Percentiles rank a stretch among this genome's conserved stretches.
These are phyloP conservation scores for Cyclanthera cordifolia DNA, from an alignment of 306 rosid genomes.

Conservation along the genomic window DNA sequence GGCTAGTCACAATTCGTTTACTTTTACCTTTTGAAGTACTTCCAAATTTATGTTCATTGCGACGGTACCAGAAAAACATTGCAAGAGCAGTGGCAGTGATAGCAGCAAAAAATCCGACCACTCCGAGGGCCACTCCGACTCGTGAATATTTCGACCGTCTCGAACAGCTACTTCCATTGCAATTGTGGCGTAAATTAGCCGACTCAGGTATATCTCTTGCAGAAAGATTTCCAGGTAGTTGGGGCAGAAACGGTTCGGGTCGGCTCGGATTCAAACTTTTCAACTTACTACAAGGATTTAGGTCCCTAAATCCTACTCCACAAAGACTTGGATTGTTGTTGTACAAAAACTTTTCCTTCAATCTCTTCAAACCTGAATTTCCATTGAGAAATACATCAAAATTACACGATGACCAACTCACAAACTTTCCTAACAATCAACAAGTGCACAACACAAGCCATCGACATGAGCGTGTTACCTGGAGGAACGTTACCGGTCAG, in stretches of 20 bases:
- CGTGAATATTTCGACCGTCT: constrained; percentile 32
- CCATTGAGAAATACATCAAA: not conserved
- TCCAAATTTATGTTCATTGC: constrained; percentile 33
- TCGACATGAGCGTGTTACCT: constrained; percentile 28
- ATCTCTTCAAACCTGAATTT: constrained; percentile 43
- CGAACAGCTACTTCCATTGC: constrained; percentile 36
- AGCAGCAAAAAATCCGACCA: constrained; percentile 32
- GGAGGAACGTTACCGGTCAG: constrained; percentile 60
- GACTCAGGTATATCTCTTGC: constrained; percentile 43
- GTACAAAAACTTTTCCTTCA: constrained; percentile 49
- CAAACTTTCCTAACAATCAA: not conserved
- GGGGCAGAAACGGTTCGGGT: constrained; percentile 68
- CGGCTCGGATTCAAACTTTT: constrained; percentile 32
- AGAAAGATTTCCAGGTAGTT: constrained; percentile 27
- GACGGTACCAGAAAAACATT: constrained; percentile 23
- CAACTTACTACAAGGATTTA: constrained; percentile 35
- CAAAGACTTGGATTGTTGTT: constrained; percentile 56
- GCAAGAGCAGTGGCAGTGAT: constrained; percentile 23
- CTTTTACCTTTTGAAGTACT: constrained; percentile 23
- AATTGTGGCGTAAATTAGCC: constrained; percentile 28
- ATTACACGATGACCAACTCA: not conserved
- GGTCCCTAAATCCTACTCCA: constrained; percentile 49
- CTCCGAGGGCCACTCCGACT: constrained; percentile 39
- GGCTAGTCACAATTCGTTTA: constrained; percentile 29
- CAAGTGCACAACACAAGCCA: not conserved